Percentiles rank a stretch among this genome's conserved stretches.
Conservation (phyloP, 2,329 filamentous ascomycete species). For the Penicillium sp. region DNA sequence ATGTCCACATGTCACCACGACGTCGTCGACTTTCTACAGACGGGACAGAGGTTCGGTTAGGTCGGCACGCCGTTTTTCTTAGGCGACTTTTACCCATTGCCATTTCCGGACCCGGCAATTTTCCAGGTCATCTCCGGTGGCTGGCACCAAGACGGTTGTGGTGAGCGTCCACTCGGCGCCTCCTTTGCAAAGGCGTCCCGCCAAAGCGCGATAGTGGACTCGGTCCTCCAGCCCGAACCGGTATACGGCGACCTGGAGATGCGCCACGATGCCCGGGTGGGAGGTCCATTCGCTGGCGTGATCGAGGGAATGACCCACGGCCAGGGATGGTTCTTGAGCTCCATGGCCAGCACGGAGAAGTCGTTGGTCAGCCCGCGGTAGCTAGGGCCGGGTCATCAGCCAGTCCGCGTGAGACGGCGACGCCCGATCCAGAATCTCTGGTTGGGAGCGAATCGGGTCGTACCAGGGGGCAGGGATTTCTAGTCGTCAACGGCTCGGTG, state of each 20-base stretch:
- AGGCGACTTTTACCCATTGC: background rate
- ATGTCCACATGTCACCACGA: background rate
- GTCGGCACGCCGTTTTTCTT: background rate
- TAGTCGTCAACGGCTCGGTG: constrained; percentile 1
- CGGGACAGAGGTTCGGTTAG: background rate
- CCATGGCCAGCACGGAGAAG: background rate
- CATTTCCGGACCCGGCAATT: background rate
- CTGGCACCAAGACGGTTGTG: background rate
- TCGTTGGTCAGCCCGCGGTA: background rate
- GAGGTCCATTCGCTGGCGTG: background rate
- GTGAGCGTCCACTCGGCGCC: background rate
- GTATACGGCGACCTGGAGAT: background rate
- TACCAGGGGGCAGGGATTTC: background rate
- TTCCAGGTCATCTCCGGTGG: background rate
- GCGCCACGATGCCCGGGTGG: background rate
- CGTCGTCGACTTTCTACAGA: background rate
- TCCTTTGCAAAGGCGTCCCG: background rate
- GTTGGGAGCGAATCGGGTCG: background rate
- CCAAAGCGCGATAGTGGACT: background rate
- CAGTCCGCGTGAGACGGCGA: background rate
- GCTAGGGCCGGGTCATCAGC: background rate
- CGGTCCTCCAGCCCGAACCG: background rate
- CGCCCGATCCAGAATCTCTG: background rate
- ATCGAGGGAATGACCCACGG: background rate
- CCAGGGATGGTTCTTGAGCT: background rate